Percentiles rank a stretch among this genome's conserved stretches.
Conservation (phyloP, 495 filamentous ascomycete genomes). For the Daldinia childiae region DNA sequence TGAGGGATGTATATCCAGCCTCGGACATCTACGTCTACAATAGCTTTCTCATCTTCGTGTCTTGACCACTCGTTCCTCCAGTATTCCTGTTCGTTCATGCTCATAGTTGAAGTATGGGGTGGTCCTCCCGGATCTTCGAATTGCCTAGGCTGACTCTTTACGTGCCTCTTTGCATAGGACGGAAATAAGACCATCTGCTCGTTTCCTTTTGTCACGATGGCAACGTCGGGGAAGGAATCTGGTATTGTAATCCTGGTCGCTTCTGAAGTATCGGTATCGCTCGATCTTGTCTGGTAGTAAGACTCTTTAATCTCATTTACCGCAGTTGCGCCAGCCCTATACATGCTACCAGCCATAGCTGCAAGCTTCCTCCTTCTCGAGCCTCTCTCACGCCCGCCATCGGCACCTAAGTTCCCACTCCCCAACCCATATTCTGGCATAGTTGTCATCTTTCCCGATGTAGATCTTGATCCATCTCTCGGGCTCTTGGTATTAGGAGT, state of each 20-base stretch:
- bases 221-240: slow-evolving; percentile 81
- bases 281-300: slow-evolving; percentile 77
- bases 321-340: slow-evolving; percentile 79
- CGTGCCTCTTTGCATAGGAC: slow-evolving; percentile 80
- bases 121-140: slow-evolving; percentile 35
- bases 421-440: slow-evolving; percentile 40
- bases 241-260: slow-evolving; percentile 67
- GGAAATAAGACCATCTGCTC: slow-evolving; percentile 97
- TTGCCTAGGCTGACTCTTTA: slow-evolving; percentile 49
- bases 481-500: slow-evolving; percentile 7
- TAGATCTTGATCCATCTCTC: slow-evolving; percentile 37
- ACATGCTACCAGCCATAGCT: slow-evolving; percentile 57
- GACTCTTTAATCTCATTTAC: slow-evolving; percentile 91
- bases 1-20: slow-evolving; percentile 94
- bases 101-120: slow-evolving; percentile 26
- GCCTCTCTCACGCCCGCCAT: slow-evolving; percentile 66
- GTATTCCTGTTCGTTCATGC: slow-evolving; percentile 67
- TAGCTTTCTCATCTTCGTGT: slow-evolving; percentile 76
- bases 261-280: slow-evolving; percentile 60
- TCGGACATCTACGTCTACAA: slow-evolving; percentile 92
- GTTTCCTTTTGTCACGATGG: slow-evolving; percentile 77
- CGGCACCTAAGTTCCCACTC: slow-evolving; percentile 42
- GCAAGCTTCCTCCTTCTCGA: slow-evolving; percentile 80
- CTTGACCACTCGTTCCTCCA: slow-evolving; percentile 75
- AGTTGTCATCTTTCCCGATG: slow-evolving; percentile 39